Evolutionary conservation across 176 grass and related monocot genomes (phyloP).

Genomic region (Cenchrus fungigraminus): DNA sequence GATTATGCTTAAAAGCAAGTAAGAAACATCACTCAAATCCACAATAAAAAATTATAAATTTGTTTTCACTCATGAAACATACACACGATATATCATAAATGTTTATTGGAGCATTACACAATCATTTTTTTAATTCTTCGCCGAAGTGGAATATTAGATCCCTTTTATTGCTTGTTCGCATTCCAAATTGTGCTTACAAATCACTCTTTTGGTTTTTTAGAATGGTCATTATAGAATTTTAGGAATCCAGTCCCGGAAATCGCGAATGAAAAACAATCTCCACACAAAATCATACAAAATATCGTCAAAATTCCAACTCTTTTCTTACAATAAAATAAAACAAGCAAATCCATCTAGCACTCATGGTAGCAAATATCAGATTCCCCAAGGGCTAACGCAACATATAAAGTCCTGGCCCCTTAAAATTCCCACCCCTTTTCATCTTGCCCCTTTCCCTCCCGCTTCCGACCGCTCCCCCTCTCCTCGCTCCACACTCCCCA

Average conservation of each 20-base stretch:
- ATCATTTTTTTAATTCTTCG: too few relatives aligned
- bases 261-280: background rate
- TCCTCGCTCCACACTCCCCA: slow-evolving; percentile 28
- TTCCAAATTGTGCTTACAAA: too few relatives aligned
- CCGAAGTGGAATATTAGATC: background rate
- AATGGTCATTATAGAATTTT: background rate
- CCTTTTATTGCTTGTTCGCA: too few relatives aligned
- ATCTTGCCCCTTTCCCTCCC: slow-evolving; percentile 21
- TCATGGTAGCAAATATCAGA: background rate
- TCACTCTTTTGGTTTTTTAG: background rate
- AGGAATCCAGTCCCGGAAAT: background rate
- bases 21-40: background rate
- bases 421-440: slow-evolving; percentile 35
- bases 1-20: background rate
- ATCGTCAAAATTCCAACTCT: background rate
- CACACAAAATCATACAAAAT: background rate
- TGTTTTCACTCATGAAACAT: background rate
- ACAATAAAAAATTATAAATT: background rate
- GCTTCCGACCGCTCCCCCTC: slow-evolving; percentile 32
- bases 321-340: background rate
- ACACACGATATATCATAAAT: background rate
- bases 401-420: slow-evolving; percentile 15
- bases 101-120: background rate
- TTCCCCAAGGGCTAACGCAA: background rate
- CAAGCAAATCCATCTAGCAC: background rate